phyloP scores from a whole-genome alignment of 2,329 filamentous ascomycete species.

The Aspergillus phoenicis region DNA sequence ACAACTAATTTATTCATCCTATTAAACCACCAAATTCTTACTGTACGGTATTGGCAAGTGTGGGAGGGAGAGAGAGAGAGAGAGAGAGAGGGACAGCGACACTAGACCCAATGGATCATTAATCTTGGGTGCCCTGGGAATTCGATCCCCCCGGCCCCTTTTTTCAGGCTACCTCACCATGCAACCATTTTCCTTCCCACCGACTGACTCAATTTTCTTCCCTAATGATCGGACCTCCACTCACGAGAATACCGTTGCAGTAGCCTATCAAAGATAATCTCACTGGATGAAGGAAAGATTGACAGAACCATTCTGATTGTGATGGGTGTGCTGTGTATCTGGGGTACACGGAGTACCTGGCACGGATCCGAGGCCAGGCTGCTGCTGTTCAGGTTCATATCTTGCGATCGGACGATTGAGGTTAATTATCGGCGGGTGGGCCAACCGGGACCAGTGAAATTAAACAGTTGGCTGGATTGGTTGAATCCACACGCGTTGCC shows the following conservation, averaged over 20 bases:
- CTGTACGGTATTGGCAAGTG: too few species aligned
- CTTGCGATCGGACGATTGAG: conserved; percentile 2
- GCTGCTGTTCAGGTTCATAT: neutral
- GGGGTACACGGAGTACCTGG: neutral
- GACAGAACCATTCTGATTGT: neutral
- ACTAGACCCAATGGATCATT: neutral
- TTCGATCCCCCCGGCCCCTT: conserved; percentile 11
- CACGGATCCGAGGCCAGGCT: neutral
- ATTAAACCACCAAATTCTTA: too few species aligned
- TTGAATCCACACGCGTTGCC: conserved; percentile 4
- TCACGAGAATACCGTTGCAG: neutral
- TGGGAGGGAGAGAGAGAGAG: too few species aligned
- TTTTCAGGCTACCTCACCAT: conserved; percentile 13
- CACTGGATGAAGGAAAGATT: neutral
- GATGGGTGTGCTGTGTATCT: neutral
- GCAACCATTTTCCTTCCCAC: neutral
- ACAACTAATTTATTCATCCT: neutral
- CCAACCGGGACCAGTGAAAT: conserved; percentile 1
- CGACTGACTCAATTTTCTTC: conserved; percentile 1
- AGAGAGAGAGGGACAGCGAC: too few species aligned
- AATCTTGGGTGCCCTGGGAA: conserved; percentile 1
- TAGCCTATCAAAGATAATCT: neutral
- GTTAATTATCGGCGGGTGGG: conserved; percentile 6
- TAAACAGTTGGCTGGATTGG: conserved; percentile 7
- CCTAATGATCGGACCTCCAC: conserved; percentile 10